These are phyloP conservation scores for Delitschia confertaspora DNA, from an alignment of 495 filamentous ascomycete species.

Conservation along the genomic window DNA sequence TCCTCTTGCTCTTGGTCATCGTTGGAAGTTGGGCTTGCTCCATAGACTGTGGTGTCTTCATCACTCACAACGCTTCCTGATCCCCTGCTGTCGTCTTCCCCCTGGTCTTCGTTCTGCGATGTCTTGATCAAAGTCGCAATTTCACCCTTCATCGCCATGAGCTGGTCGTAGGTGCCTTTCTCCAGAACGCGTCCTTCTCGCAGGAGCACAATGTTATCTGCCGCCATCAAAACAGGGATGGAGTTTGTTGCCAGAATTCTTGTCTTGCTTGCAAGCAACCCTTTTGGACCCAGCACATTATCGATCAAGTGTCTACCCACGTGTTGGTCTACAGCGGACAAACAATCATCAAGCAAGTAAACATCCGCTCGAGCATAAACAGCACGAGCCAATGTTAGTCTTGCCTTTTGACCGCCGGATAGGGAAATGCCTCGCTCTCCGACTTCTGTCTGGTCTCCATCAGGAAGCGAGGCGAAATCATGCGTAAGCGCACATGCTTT, in stretches of 20 bases:
- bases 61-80: constrained; percentile 45
- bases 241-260: constrained; percentile 93
- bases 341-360: constrained; percentile 86
- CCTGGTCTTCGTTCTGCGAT: constrained; percentile 54
- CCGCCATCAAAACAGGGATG: constrained; percentile 81
- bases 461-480: constrained; percentile 86
- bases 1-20: constrained; percentile 47
- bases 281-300: constrained; percentile 77
- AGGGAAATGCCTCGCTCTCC: constrained; percentile 96
- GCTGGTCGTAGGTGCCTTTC: constrained; percentile 77
- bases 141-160: constrained; percentile 88
- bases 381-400: constrained; percentile 87
- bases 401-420: constrained; percentile 93
- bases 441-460: constrained; percentile 94
- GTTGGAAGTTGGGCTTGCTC: constrained; percentile 32
- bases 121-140: constrained; percentile 79
- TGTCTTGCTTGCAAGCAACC: constrained; percentile 77
- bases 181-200: constrained; percentile 78
- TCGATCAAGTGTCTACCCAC: constrained; percentile 93
- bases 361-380: constrained; percentile 97
- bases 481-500: constrained; percentile 88
- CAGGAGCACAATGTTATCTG: constrained; percentile 75
- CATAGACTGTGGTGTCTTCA: constrained; percentile 49
- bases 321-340: constrained; percentile 96
- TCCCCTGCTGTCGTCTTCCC: constrained; percentile 41